Conservation (phyloP, 495 filamentous ascomycete genomes). For the Annulohypoxylon moriforme region DNA sequence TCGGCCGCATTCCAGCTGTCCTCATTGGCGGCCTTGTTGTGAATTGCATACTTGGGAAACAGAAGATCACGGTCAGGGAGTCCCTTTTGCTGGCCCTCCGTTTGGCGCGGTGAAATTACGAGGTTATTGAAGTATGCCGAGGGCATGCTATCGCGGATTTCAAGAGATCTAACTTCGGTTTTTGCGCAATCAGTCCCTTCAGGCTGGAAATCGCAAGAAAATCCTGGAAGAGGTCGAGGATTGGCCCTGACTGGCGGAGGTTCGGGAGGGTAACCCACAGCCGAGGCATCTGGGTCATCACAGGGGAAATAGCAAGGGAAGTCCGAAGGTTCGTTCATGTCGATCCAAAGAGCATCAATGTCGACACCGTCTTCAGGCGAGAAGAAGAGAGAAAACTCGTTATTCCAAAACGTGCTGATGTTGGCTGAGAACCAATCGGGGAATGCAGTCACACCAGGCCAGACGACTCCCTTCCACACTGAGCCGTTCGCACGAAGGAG, state of each 20-base stretch:
- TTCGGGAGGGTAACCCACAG: slow-evolving; percentile 71
- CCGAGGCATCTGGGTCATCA: slow-evolving; percentile 62
- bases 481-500: slow-evolving; percentile 72
- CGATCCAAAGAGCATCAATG: slow-evolving; percentile 90
- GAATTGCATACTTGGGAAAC: slow-evolving; percentile 78
- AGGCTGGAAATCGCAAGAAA: slow-evolving; percentile 77
- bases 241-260: slow-evolving; percentile 71
- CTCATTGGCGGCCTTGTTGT: slow-evolving; percentile 68
- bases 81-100: slow-evolving; percentile 60
- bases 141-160: slow-evolving; percentile 37
- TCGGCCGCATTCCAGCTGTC: slow-evolving; percentile 60
- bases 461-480: slow-evolving; percentile 82
- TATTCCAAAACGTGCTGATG: slow-evolving; percentile 77
- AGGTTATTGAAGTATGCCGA: slow-evolving; percentile 37
- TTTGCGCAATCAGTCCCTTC: slow-evolving; percentile 49
- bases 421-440: slow-evolving; percentile 86
- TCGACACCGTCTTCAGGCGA: slow-evolving; percentile 71
- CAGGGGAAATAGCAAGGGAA: slow-evolving; percentile 82
- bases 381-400: slow-evolving; percentile 79
- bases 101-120: slow-evolving; percentile 30
- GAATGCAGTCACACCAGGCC: slow-evolving; percentile 84
- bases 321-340: slow-evolving; percentile 79
- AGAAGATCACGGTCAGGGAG: slow-evolving; percentile 74
- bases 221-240: slow-evolving; percentile 75
- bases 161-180: slow-evolving; percentile 30